Evolutionary conservation across 2,329 filamentous ascomycete genomes (phyloP).

Genomic region (Fusarium torulosum): DNA sequence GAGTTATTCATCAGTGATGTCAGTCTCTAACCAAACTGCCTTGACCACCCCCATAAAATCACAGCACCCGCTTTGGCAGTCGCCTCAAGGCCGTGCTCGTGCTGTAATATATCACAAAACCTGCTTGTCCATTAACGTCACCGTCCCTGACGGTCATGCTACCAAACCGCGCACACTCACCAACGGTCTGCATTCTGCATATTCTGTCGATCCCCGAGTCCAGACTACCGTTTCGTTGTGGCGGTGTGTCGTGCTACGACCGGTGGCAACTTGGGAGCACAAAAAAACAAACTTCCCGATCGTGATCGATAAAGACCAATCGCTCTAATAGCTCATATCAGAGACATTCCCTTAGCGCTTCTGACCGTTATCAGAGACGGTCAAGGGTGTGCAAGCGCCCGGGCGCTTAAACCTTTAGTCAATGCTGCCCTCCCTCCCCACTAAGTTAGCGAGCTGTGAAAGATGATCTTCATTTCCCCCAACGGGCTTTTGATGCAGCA

Average conservation of each 20-base stretch:
- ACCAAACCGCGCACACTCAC: slow-evolving; percentile 1
- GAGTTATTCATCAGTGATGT: slow-evolving; percentile 16
- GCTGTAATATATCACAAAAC: slow-evolving; percentile 6
- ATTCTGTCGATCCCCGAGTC: slow-evolving; percentile 28
- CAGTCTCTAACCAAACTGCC: slow-evolving; percentile 10
- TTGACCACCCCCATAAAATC: slow-evolving; percentile 12
- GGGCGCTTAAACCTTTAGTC: slow-evolving; percentile 28
- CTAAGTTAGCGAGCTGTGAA: slow-evolving; percentile 14
- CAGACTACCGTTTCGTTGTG: slow-evolving; percentile 3
- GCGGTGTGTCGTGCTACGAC: slow-evolving; percentile 22
- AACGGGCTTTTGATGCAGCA: slow-evolving; percentile 34
- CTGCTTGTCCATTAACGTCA: slow-evolving; percentile 27
- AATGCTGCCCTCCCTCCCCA: slow-evolving; percentile 1
- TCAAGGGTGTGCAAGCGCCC: slow-evolving; percentile 28
- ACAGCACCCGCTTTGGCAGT: neutral
- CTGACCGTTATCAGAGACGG: slow-evolving; percentile 19
- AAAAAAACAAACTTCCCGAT: slow-evolving; percentile 26
- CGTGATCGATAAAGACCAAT: slow-evolving; percentile 29
- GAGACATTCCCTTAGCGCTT: slow-evolving; percentile 24
- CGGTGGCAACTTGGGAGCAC: slow-evolving; percentile 23
- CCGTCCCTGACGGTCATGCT: slow-evolving; percentile 20
- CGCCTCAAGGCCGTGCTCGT: neutral
- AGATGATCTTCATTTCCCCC: slow-evolving; percentile 48
- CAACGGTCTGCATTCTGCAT: slow-evolving; percentile 19
- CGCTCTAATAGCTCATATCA: slow-evolving; percentile 23